These are phyloP conservation scores for Boechera stricta DNA, from an alignment of 345 rosid species.

Conservation along the genomic window DNA sequence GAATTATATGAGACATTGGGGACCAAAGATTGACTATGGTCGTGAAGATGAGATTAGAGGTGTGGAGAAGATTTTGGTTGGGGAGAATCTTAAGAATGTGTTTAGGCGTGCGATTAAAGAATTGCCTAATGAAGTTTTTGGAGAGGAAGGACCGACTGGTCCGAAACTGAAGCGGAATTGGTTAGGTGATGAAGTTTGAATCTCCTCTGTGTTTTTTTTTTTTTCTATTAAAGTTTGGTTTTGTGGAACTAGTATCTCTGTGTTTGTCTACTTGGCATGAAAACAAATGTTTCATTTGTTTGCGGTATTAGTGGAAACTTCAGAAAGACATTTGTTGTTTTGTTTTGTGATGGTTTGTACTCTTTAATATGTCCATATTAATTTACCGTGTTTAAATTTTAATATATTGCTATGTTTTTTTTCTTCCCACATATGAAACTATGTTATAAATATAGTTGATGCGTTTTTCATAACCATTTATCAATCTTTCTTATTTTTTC, in stretches of 20 bases:
- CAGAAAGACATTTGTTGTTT: too few species aligned
- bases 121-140: conserved; percentile 63
- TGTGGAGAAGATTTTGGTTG: conserved; percentile 58
- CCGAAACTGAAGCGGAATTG: conserved; percentile 70
- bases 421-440: too few species aligned
- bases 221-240: background rate
- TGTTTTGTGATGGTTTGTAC: too few species aligned
- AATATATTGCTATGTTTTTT: too few species aligned
- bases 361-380: too few species aligned
- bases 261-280: background rate
- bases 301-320: background rate
- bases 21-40: conserved; percentile 71
- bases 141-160: conserved; percentile 89
- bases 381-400: too few species aligned
- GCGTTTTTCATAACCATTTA: too few species aligned
- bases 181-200: conserved; percentile 65
- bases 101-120: conserved; percentile 54
- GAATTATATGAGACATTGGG: conserved; percentile 75
- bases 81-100: conserved; percentile 50
- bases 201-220: background rate
- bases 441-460: too few species aligned
- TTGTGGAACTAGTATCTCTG: background rate
- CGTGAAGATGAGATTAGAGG: conserved; percentile 52
- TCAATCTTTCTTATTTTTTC: too few species aligned
- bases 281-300: background rate